Percentiles rank a stretch among this genome's conserved stretches.
phyloP scores from a whole-genome alignment of 805 yeast species.

The Saccharomycopsis guyanensis region DNA sequence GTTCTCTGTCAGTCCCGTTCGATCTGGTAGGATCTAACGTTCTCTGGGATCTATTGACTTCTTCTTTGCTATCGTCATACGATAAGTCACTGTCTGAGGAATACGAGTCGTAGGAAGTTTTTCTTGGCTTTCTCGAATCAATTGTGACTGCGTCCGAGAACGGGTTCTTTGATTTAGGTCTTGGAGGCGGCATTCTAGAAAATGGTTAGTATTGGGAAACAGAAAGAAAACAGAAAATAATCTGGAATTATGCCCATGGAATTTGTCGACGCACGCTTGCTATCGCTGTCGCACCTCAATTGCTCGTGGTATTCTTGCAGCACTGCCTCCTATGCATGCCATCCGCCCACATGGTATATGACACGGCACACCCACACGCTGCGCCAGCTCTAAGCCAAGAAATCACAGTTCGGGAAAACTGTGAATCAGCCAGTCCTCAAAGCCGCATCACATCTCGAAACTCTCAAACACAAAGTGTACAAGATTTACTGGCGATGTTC shows the following conservation, averaged over 20 bases:
- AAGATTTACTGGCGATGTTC: too few relatives aligned
- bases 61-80: slow-evolving; percentile 1
- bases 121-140: slow-evolving; percentile 7
- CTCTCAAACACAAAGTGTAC: too few relatives aligned
- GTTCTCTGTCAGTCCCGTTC: background rate
- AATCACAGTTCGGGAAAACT: too few relatives aligned
- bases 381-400: too few relatives aligned
- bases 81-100: slow-evolving; percentile 2
- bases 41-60: background rate
- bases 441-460: too few relatives aligned
- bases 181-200: slow-evolving; percentile 16
- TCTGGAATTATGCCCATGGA: too few relatives aligned
- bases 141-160: slow-evolving; percentile 18
- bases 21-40: background rate
- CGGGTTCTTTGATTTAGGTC: slow-evolving; percentile 20
- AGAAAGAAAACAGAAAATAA: too few relatives aligned
- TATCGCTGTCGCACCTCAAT: too few relatives aligned
- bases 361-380: background rate
- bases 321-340: background rate
- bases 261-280: too few relatives aligned
- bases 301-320: too few relatives aligned
- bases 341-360: background rate
- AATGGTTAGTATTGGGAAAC: slow-evolving; percentile 4
- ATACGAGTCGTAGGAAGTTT: slow-evolving; percentile 1
- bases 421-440: too few relatives aligned